Base-by-base conservation (phyloP, 2,329 filamentous ascomycete genomes). In the Ophidiomyces ophidiicola region DNA sequence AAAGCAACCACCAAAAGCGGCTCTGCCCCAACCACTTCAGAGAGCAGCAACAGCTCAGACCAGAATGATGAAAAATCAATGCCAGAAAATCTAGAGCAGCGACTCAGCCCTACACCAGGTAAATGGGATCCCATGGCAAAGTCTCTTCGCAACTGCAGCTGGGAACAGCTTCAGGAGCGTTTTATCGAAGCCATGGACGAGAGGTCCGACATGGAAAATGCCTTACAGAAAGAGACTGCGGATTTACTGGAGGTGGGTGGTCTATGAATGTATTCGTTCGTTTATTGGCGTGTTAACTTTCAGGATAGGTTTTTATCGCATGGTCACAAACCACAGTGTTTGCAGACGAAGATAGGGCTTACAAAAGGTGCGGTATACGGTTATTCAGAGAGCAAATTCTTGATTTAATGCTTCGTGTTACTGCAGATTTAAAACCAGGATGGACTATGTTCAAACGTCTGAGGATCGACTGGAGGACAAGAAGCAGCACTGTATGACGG, bases 311-410 rank as follows among this genome's bases (percentile, higher is more conserved):
- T 55, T 93, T 93, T 57, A 71, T 71, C 42, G 64, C 78, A 24
- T 94, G 87, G 86, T 81, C 82, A 17, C 69, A 78, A 14, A 75
- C 81, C 8, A 80, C 81, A 1, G 71, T 77, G 21, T 63, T 68
- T 7, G 77, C 83, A 45, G 87, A 94, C 57, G 77, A 82, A 40
- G 78, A 80, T 43, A 74, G 87, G 41, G 81, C 82, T 17, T 69
- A 76, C 46, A 88, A 88, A 59, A 76, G 86, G 80, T 80, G 58
- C 40, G 61, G 44, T 39, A 14, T 14, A 5, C 18, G 6, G 11
- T 20, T 41, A 11, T 32, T n/a, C n/a, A n/a, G n/a, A n/a, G n/a
- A n/a, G n/a, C n/a, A 32, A 10, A 10, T 14, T 32, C 29, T 6
- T 14, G 29, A 17, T 32, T 14, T 32, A 8, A 7, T 20, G 12